Evolutionary conservation across 2,329 filamentous ascomycete genomes (phyloP), one percentile per base, ranked within the genome.

Genomic region (Cordyceps tenuipes): DNA sequence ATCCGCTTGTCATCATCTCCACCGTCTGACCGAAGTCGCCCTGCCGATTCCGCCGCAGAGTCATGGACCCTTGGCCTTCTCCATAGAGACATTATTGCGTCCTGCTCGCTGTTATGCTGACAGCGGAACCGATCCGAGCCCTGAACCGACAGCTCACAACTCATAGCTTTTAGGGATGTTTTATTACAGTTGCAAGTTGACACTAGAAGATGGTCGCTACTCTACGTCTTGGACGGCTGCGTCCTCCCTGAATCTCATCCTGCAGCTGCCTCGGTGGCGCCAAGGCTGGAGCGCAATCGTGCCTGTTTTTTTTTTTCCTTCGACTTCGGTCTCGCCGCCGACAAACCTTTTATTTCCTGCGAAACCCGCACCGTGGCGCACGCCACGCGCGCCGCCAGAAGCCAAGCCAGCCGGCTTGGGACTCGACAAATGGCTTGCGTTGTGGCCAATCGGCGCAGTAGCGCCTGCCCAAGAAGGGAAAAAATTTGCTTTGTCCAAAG

Each of bases 1-100:
- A 6, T 54, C 34, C n/a, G 41, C 15, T 49, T 50, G 50, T 54
- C 50, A 54, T 60, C 15, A 36, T 41, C 49, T 54, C 57, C 50
- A 60, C 50, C 46, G 23, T 53, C 44, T 59, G 57, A 44, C 57
- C 57, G 49, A 54, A 59, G 57, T 53, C 41, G 57, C 41, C 41
- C 36, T 53, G 36, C 29, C n/a, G 7, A 53, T 52, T 46, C 47
- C 21, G 26, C 31, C 5, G 34, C 34, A 59, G 57, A 52, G 48
- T 59, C 48, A 52, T 53, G 49, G n/a, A 47, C 57, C 41, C 56
- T 34, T 53, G 29, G 29, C 39, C 39, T 46, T 52, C 48, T 59
- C 56, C 48, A 41, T 57, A 10, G 19, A 26, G 56, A n/a, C 26
- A n/a, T 52, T 44, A 34, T 9, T 29, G 29, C 43, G 48, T 17